phyloP scores from a whole-genome alignment of 2,329 filamentous ascomycete genomes.

The Phaeosphaeriaceae sp. region DNA sequence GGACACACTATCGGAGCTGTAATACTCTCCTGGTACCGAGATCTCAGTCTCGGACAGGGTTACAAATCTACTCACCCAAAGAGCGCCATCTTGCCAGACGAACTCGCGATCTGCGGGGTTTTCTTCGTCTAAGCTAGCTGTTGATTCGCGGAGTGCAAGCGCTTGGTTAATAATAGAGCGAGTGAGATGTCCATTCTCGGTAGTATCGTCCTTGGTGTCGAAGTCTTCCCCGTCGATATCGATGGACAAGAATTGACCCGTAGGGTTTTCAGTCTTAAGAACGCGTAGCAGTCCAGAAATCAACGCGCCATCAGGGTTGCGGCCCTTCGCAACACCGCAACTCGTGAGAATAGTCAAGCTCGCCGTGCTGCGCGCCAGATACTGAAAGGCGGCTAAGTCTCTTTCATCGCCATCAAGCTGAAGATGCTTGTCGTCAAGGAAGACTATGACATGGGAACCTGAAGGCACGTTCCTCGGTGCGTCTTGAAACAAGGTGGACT shows the following conservation, averaged over 20 bases:
- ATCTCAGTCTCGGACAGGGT: too few species aligned
- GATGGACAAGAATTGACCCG: slow-evolving; percentile 5
- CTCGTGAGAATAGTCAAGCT: slow-evolving; percentile 12
- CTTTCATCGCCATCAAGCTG: slow-evolving; percentile 3
- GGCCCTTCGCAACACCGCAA: slow-evolving; percentile 5
- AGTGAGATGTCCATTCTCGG: background rate
- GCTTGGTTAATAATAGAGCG: background rate
- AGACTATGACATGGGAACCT: slow-evolving; percentile 8
- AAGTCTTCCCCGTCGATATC: slow-evolving; percentile 15
- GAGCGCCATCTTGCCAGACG: slow-evolving; percentile 21
- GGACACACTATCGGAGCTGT: background rate
- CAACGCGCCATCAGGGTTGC: slow-evolving; percentile 5
- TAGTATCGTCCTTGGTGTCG: background rate
- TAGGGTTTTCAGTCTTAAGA: slow-evolving; percentile 12
- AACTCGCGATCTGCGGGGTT: slow-evolving; percentile 19
- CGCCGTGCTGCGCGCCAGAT: slow-evolving; percentile 2
- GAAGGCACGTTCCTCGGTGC: background rate
- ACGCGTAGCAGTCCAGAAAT: slow-evolving; percentile 16
- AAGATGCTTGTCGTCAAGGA: slow-evolving; percentile 11
- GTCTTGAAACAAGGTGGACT: background rate
- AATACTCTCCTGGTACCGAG: slow-evolving; percentile 16
- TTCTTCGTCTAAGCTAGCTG: background rate
- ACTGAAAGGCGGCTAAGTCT: slow-evolving; percentile 5
- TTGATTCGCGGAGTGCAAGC: slow-evolving; percentile 4
- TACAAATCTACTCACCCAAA: slow-evolving; percentile 28